These are phyloP conservation scores for Edaphochlamys debaryana DNA, from an alignment of 139 green algal genomes.

Conservation along the genomic window DNA sequence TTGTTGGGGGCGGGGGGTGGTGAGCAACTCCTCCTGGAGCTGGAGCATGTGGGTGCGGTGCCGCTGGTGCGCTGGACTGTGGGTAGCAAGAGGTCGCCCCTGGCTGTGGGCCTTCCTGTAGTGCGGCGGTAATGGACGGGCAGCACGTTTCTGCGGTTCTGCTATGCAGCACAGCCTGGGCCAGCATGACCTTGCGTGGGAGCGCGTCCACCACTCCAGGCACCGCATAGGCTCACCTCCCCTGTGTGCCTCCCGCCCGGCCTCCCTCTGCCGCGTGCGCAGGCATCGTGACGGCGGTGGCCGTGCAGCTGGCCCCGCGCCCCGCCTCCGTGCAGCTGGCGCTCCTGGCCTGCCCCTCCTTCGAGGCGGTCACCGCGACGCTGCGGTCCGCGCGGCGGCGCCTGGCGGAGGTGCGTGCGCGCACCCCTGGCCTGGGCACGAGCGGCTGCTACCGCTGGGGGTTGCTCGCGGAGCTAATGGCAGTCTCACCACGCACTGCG, in stretches of 20 bases:
- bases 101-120: background rate
- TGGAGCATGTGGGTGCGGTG: background rate
- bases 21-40: too few relatives aligned
- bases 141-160: too few relatives aligned
- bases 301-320: constrained; percentile 79
- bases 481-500: too few relatives aligned
- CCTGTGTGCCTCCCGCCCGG: too few relatives aligned
- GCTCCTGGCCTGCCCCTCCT: constrained; percentile 78
- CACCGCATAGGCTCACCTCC: too few relatives aligned
- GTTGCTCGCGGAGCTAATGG: too few relatives aligned
- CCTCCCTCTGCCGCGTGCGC: background rate
- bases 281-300: constrained; percentile 86
- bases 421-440: too few relatives aligned
- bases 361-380: constrained; percentile 66
- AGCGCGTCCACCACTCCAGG: too few relatives aligned
- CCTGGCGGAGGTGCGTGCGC: constrained; percentile 82
- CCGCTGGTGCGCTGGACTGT: background rate
- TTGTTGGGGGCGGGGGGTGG: background rate
- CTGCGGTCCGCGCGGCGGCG: constrained; percentile 67
- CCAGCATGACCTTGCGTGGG: too few relatives aligned
- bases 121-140: background rate
- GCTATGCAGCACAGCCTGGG: too few relatives aligned
- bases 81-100: background rate
- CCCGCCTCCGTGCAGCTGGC: constrained; percentile 78
- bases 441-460: too few relatives aligned